Percentiles rank a stretch among this genome's conserved stretches.
Conservation (phyloP, 208 protist genomes). For the Leishmania gerbilli region DNA sequence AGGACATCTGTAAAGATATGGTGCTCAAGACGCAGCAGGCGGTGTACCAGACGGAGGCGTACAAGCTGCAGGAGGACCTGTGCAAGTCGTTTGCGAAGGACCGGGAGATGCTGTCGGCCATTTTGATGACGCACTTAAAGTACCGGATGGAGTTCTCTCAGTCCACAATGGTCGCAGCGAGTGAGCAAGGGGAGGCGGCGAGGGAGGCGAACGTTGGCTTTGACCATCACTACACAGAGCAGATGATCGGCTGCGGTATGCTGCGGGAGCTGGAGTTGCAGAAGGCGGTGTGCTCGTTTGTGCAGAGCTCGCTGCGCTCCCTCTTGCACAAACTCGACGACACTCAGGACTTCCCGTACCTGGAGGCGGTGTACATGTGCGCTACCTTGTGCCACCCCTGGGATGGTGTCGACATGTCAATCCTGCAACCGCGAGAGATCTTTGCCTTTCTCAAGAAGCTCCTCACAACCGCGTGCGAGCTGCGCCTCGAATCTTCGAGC, state of each 20-base stretch:
- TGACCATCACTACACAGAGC: slow-evolving; percentile 64
- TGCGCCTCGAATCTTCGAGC: slow-evolving; percentile 19
- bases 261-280: slow-evolving; percentile 76
- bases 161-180: slow-evolving; percentile 4
- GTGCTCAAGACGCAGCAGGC: slow-evolving; percentile 53
- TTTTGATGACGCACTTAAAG: slow-evolving; percentile 48
- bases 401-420: slow-evolving; percentile 84
- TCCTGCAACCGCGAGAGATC: slow-evolving; percentile 72
- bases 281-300: slow-evolving; percentile 74
- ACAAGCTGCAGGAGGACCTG: slow-evolving; percentile 67
- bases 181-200: slow-evolving; percentile 16
- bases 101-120: slow-evolving; percentile 42
- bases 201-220: slow-evolving; percentile 22
- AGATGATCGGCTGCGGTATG: slow-evolving; percentile 82
- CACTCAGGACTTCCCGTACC: slow-evolving; percentile 34
- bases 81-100: slow-evolving; percentile 50
- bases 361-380: slow-evolving; percentile 59
- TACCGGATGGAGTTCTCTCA: slow-evolving; percentile 32
- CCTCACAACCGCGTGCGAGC: slow-evolving; percentile 33
- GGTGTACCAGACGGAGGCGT: slow-evolving; percentile 52
- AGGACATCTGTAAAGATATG: slow-evolving; percentile 39
- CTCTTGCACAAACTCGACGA: slow-evolving; percentile 42
- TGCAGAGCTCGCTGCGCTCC: slow-evolving; percentile 58
- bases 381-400: slow-evolving; percentile 86
- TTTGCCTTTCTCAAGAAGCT: slow-evolving; percentile 71